Percentiles rank a stretch among this genome's conserved stretches.
Evolutionary conservation across 2,329 filamentous ascomycete species (phyloP).

Genomic region (Neonectria hederae): DNA sequence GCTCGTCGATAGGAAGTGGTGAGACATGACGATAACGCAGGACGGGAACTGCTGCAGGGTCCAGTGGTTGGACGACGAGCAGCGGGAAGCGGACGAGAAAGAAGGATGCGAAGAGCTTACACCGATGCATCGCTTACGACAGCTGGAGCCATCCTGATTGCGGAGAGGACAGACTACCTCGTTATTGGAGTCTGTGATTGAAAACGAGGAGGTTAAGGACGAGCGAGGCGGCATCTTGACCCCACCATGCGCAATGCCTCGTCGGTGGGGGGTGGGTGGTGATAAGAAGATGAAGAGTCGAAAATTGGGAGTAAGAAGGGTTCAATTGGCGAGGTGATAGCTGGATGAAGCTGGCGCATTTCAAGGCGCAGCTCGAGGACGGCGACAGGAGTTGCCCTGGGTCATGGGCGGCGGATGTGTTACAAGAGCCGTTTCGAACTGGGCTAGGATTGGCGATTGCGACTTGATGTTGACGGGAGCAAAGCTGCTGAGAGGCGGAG

Average conservation of each 20-base stretch:
- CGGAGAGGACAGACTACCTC: conserved; percentile 96
- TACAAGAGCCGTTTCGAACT: conserved; percentile 41
- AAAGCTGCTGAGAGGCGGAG: conserved; percentile 21
- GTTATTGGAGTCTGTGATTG: conserved; percentile 89
- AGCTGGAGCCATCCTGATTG: conserved; percentile 96
- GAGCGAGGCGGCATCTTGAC: conserved; percentile 88
- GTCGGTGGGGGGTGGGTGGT: conserved; percentile 38
- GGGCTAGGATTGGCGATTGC: conserved; percentile 33
- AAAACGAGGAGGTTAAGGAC: conserved; percentile 88
- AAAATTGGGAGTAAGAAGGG: conserved; percentile 27
- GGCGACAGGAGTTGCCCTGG: conserved; percentile 33
- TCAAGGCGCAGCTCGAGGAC: conserved; percentile 39
- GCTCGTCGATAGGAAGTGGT: conserved; percentile 33
- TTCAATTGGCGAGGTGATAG: conserved; percentile 46
- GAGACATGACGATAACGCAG: conserved; percentile 40
- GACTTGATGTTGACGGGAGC: conserved; percentile 27
- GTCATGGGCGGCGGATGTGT: conserved; percentile 39
- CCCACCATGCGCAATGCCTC: conserved; percentile 61
- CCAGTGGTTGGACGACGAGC: conserved; percentile 2
- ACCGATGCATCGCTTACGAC: conserved; percentile 96
- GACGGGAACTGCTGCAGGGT: conserved; percentile 18
- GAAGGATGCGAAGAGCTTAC: conserved; percentile 70
- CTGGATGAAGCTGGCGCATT: conserved; percentile 37
- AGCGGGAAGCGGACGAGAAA: conserved; percentile 10
- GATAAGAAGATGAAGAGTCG: conserved; percentile 30